These are phyloP conservation scores for Leccinum subgranulosum DNA, from an alignment of 768 basidiomycete genomes.

Conservation along the genomic window DNA sequence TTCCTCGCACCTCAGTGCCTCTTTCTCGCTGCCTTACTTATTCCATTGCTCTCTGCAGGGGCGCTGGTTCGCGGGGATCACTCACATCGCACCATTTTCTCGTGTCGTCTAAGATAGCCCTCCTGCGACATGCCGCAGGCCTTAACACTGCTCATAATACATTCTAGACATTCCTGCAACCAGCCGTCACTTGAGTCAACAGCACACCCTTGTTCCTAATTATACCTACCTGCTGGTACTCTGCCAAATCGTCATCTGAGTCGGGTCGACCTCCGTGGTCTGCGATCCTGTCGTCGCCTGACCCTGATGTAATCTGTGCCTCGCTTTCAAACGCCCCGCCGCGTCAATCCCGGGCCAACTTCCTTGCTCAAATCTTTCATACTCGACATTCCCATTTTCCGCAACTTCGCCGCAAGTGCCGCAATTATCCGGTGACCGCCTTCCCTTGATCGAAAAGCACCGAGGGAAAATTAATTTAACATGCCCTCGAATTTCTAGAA, in stretches of 20 bases:
- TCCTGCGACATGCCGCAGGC: not conserved
- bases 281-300: not conserved
- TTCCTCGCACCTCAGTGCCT: conserved; percentile 8
- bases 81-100: not conserved
- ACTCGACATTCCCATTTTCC: conserved; percentile 8
- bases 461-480: conserved; percentile 8
- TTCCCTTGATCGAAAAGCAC: conserved; percentile 13
- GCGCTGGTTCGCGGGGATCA: conserved; percentile 16
- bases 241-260: not conserved
- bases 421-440: conserved; percentile 9
- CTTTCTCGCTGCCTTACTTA: not conserved
- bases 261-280: not conserved
- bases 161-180: not conserved
- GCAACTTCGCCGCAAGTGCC: conserved; percentile 16
- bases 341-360: not conserved
- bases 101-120: not conserved
- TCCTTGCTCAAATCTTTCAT: not conserved
- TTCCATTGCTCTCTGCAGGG: conserved; percentile 1
- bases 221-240: not conserved
- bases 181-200: not conserved
- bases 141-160: conserved; percentile 7
- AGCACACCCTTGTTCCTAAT: not conserved
- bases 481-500: not conserved
- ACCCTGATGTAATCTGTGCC: conserved; percentile 11
- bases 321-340: conserved; percentile 1